Percentiles rank a stretch among this genome's conserved stretches.
phyloP scores from a whole-genome alignment of 139 green algal species.

The Yamagishiella unicocca region DNA sequence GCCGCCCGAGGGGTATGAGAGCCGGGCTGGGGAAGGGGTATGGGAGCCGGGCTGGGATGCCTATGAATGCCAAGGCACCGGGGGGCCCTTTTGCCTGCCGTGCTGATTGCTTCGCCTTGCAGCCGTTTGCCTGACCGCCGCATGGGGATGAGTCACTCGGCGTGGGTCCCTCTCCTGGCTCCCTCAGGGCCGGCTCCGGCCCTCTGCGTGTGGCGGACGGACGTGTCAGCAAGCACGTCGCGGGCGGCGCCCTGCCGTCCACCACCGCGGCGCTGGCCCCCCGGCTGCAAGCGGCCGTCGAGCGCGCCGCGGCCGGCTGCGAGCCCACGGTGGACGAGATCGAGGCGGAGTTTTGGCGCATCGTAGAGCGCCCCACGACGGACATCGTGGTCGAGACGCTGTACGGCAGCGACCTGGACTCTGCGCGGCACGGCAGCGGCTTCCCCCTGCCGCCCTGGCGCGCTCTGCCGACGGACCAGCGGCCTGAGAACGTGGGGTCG shows the following conservation, averaged over 20 bases:
- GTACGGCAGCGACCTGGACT: slow-evolving; percentile 88
- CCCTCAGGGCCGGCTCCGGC: neutral
- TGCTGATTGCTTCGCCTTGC: no score
- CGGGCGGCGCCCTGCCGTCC: neutral
- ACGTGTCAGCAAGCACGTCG: neutral
- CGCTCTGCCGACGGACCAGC: neutral
- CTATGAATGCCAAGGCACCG: no score
- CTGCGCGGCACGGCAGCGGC: slow-evolving; percentile 50
- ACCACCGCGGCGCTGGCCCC: neutral
- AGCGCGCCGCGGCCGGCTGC: neutral
- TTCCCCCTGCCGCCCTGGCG: slow-evolving; percentile 59
- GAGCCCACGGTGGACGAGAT: slow-evolving; percentile 65
- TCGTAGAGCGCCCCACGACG: slow-evolving; percentile 81
- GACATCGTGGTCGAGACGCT: slow-evolving; percentile 84
- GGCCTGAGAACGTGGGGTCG: neutral
- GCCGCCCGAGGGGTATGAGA: no score
- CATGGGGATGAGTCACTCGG: no score
- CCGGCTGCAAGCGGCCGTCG: neutral
- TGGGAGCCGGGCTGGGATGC: no score
- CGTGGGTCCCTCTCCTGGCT: no score
- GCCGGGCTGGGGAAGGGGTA: no score
- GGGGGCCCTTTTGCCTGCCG: no score
- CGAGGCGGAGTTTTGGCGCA: slow-evolving; percentile 93
- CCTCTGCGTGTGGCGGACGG: no score
- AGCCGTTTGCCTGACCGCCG: no score